A percentile compares a stretch with the other conserved stretches of the same genome.
These are phyloP conservation scores for Stagonosporopsis vannaccii DNA, from an alignment of 2,329 filamentous ascomycete genomes.

Conservation along the genomic window DNA sequence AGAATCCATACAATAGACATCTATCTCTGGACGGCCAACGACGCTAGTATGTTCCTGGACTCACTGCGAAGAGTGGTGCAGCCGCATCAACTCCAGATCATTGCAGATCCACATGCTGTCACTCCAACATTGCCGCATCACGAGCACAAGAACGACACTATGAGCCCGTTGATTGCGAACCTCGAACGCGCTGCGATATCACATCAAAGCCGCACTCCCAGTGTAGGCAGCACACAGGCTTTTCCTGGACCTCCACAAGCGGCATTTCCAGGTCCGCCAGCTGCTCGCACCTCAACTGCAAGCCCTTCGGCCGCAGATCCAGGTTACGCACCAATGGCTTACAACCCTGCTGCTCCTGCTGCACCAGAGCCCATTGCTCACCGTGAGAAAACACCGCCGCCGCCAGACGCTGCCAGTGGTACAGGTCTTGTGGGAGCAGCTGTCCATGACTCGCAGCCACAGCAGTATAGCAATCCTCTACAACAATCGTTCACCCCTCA, in stretches of 20 bases:
- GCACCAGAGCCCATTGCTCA: slow-evolving; percentile 75
- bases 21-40: slow-evolving; percentile 79
- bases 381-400: slow-evolving; percentile 81
- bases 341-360: slow-evolving; percentile 80
- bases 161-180: slow-evolving; percentile 76
- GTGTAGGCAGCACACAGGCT: slow-evolving; percentile 49
- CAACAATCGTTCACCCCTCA: slow-evolving; percentile 46
- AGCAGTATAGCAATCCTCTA: slow-evolving; percentile 41
- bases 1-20: slow-evolving; percentile 77
- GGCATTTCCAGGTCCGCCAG: slow-evolving; percentile 45
- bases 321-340: slow-evolving; percentile 71
- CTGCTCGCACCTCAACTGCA: slow-evolving; percentile 38
- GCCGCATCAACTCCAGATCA: slow-evolving; percentile 57
- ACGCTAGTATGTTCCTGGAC: slow-evolving; percentile 74
- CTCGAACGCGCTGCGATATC: slow-evolving; percentile 75
- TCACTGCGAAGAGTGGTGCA: slow-evolving; percentile 71
- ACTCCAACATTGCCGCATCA: slow-evolving; percentile 42
- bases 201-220: slow-evolving; percentile 51
- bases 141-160: slow-evolving; percentile 56
- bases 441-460: slow-evolving; percentile 48
- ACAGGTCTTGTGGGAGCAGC: slow-evolving; percentile 53
- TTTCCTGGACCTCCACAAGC: slow-evolving; percentile 50
- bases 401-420: slow-evolving; percentile 67
- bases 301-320: slow-evolving; percentile 42
- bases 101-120: slow-evolving; percentile 48